Evolutionary conservation across 306 rosid genomes (phyloP).

Genomic region (Aeschynomene evenia): DNA sequence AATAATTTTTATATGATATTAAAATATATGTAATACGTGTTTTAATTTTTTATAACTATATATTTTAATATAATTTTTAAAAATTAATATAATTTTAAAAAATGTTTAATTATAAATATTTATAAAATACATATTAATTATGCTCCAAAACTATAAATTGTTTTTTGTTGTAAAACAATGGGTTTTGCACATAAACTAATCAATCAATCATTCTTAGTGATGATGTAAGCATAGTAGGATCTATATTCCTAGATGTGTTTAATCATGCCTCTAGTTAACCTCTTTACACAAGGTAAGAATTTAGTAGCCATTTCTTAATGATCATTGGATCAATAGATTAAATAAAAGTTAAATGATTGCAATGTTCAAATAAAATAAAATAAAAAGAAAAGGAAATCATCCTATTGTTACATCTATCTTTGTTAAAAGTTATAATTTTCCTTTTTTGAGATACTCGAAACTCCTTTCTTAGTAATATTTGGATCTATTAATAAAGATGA

Average conservation of each 20-base stretch:
- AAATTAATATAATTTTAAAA: too few species aligned
- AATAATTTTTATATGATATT: too few species aligned
- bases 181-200: slow-evolving; percentile 16
- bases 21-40: too few species aligned
- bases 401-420: not conserved
- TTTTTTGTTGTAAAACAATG: too few species aligned
- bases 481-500: not conserved
- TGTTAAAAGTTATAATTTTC: not conserved
- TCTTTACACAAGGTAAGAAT: not conserved
- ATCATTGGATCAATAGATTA: not conserved
- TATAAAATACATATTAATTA: too few species aligned
- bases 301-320: not conserved
- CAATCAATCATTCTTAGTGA: not conserved
- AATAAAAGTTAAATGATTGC: not conserved
- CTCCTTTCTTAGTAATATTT: not conserved
- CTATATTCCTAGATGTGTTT: not conserved
- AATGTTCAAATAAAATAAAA: not conserved
- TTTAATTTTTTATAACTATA: too few species aligned
- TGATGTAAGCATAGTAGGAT: not conserved
- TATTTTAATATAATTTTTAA: too few species aligned
- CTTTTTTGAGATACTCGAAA: not conserved
- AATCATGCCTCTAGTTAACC: not conserved
- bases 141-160: too few species aligned
- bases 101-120: too few species aligned
- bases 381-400: not conserved